Evolutionary conservation across 768 basidiomycete genomes (phyloP), one percentile per base, ranked within the genome.

Genomic region (Megacollybia marginata): DNA sequence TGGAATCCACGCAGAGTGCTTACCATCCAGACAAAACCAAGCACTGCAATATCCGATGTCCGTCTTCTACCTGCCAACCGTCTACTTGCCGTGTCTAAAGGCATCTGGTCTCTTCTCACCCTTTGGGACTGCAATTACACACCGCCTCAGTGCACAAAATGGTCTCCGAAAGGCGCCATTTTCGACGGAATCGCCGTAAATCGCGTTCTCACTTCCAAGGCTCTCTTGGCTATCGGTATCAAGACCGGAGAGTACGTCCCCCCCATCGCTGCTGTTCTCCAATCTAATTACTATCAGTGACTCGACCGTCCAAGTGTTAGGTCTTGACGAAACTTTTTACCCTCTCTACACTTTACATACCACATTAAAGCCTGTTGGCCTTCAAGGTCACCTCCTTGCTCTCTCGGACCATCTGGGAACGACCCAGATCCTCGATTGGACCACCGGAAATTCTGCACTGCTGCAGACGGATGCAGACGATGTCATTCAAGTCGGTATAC

Each of bases 361-460:
- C 38, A 18, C 4, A 13, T 40, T 15, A 13, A 40, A 40, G 38
- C 38, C 38, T 40, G 8, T 40, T 40, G 38, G 5, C 18, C 38
- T 40, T 13, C 38, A 40, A 2, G 81, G 79, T 2, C 71, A 80
- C 47, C 33, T 81, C 5, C 57, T 85, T 3, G 80, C 76, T 0
- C 60, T 83, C 33, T 73, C 76, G 47, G 78, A 86, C 51, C 71
- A 80, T 44, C 58, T 63, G 12, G 67, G 72, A 0, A 70, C 73
- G 46, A 79, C 78, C 0, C 62, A 71, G n/a, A 63, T 85, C 40
- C 69, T 71, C 59, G 75, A 86, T 53, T 83, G 80, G 80, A 70
- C 63, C 53, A 65, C 68, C 0, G 65, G 68, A 31, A 67, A 68
- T 1, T 72, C 68, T 16, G 82, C 78, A 0, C 57, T 77, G 4